phyloP scores from a whole-genome alignment of 2,329 filamentous ascomycete genomes.

The Ophiostoma ulmi region DNA sequence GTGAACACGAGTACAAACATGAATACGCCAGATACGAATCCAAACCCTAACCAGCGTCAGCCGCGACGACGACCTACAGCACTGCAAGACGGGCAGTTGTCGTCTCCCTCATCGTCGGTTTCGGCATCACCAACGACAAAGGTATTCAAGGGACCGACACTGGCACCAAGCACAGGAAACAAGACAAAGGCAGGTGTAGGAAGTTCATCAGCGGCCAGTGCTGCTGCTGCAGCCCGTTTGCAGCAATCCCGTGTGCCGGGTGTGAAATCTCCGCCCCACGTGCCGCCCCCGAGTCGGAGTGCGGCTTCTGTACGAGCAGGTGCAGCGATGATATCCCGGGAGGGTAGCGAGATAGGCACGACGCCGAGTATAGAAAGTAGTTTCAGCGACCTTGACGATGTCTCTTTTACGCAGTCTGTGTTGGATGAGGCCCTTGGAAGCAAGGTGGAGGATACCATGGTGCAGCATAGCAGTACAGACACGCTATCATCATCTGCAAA shows the following conservation, averaged over 20 bases:
- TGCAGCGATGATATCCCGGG: conserved; percentile 36
- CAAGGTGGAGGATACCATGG: conserved; percentile 26
- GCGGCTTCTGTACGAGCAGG: conserved; percentile 36
- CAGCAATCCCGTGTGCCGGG: conserved; percentile 27
- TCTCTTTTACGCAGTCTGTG: conserved; percentile 29
- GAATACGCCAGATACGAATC: not conserved
- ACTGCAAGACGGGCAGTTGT: not conserved
- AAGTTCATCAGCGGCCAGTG: conserved; percentile 32
- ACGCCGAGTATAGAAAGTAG: conserved; percentile 79
- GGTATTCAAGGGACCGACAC: conserved; percentile 15
- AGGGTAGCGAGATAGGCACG: conserved; percentile 58
- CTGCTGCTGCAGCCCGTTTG: conserved; percentile 22
- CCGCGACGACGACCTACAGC: not conserved
- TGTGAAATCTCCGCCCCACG: conserved; percentile 48
- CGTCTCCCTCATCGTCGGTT: conserved; percentile 21
- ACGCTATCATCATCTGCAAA: conserved; percentile 21
- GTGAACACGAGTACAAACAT: not conserved
- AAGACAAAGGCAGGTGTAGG: not conserved
- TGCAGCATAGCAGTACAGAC: conserved; percentile 18
- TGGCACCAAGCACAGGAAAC: not conserved
- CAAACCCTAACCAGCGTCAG: not conserved
- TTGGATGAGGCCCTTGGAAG: conserved; percentile 28
- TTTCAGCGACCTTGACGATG: conserved; percentile 70
- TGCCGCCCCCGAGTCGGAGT: conserved; percentile 49
- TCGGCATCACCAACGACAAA: conserved; percentile 24